phyloP scores from a whole-genome alignment of 2,329 filamentous ascomycete species.

The Epichloe amarillans region DNA sequence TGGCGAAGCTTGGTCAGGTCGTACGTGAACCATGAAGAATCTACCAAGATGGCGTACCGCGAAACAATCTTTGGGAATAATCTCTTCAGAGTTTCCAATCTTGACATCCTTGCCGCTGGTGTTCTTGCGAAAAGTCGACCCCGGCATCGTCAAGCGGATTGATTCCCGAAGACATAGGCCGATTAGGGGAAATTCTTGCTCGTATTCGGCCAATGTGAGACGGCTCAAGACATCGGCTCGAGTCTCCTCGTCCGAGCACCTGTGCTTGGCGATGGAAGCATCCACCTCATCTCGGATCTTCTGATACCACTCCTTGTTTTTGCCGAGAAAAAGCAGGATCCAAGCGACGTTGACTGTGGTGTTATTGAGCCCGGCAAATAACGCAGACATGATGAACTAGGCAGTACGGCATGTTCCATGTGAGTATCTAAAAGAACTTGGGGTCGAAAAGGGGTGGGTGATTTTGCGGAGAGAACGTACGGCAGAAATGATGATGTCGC shows the following conservation, averaged over 20 bases:
- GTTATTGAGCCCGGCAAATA: slow-evolving; percentile 46
- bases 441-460: too few species aligned
- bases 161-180: slow-evolving; percentile 39
- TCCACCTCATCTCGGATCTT: slow-evolving; percentile 34
- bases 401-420: too few species aligned
- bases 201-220: slow-evolving; percentile 40
- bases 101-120: slow-evolving; percentile 28
- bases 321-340: slow-evolving; percentile 35
- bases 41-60: slow-evolving; percentile 15
- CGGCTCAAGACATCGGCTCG: slow-evolving; percentile 24
- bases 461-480: slow-evolving; percentile 14
- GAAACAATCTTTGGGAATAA: slow-evolving; percentile 35
- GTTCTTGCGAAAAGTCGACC: slow-evolving; percentile 39
- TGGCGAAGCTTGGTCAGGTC: slow-evolving; percentile 1
- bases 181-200: slow-evolving; percentile 37
- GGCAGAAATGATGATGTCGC: slow-evolving; percentile 27
- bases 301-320: slow-evolving; percentile 31
- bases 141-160: slow-evolving; percentile 35
- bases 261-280: slow-evolving; percentile 28
- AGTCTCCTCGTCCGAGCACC: slow-evolving; percentile 16
- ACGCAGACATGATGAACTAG: slow-evolving; percentile 36
- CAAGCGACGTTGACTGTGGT: slow-evolving; percentile 41
- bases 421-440: too few species aligned
- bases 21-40: background rate
- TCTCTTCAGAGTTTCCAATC: slow-evolving; percentile 29